Evolutionary conservation across 371 early-diverging fungal species (phyloP).

Genomic region (Synchytrium microbalum): DNA sequence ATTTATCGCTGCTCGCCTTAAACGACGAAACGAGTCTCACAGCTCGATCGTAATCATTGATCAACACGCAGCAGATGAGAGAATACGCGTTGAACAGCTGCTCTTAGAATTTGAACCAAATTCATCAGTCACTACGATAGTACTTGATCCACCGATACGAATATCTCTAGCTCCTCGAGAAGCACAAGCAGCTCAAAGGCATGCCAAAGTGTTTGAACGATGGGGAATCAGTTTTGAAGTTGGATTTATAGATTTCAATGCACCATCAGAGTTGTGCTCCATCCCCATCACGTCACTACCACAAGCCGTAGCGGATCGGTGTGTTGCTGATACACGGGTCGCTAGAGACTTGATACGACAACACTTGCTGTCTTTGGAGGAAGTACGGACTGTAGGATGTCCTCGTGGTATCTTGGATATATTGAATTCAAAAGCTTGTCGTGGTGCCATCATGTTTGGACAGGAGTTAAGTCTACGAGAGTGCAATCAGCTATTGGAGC

Average conservation of each 20-base stretch:
- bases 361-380: constrained; percentile 38
- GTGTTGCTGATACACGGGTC: constrained; percentile 44
- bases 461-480: constrained; percentile 41
- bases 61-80: constrained; percentile 83
- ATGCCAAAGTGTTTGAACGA: constrained; percentile 27
- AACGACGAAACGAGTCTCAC: constrained; percentile 7
- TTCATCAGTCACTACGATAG: constrained; percentile 29
- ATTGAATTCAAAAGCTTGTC: constrained; percentile 67
- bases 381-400: constrained; percentile 30
- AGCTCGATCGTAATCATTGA: constrained; percentile 53
- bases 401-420: constrained; percentile 59
- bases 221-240: constrained; percentile 54
- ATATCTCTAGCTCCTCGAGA: constrained; percentile 40
- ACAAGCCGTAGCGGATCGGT: constrained; percentile 51
- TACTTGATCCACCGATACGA: constrained; percentile 41
- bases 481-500: constrained; percentile 45
- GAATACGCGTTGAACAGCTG: constrained; percentile 58
- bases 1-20: constrained; percentile 41
- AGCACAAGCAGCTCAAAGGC: constrained; percentile 22
- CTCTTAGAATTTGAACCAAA: constrained; percentile 29
- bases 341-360: constrained; percentile 44
- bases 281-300: constrained; percentile 33
- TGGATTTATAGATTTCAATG: constrained; percentile 1
- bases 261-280: neutral
- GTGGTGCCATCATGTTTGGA: constrained; percentile 76